Evolutionary conservation across 768 basidiomycete species (phyloP).

Genomic region (Dendrothele bispora): DNA sequence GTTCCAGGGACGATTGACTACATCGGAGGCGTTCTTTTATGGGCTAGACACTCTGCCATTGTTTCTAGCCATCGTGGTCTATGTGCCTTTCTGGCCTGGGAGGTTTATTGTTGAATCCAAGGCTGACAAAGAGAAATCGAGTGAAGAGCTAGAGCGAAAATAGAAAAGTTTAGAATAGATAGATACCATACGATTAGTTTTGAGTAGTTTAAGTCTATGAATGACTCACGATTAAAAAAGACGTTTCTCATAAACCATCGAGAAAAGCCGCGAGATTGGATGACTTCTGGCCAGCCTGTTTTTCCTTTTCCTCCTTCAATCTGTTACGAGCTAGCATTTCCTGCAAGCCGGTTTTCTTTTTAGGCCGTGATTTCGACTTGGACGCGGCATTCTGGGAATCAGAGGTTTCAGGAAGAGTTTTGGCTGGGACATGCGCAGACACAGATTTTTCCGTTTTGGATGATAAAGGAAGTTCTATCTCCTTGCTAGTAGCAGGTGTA

Average conservation of each 20-base stretch:
- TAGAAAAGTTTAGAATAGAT: background rate
- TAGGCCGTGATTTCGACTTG: constrained; percentile 36
- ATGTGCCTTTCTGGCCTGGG: constrained; percentile 67
- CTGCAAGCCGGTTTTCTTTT: constrained; percentile 59
- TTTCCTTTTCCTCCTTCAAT: constrained; percentile 41
- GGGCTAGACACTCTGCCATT: constrained; percentile 67
- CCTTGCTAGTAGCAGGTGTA: constrained; percentile 3
- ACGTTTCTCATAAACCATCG: constrained; percentile 10
- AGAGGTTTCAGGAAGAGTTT: background rate
- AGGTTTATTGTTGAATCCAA: constrained; percentile 37
- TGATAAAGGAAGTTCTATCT: background rate
- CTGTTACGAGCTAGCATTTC: constrained; percentile 62
- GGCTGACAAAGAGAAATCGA: constrained; percentile 2
- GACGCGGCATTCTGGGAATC: background rate
- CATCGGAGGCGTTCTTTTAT: constrained; percentile 64
- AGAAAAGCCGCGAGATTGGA: constrained; percentile 52
- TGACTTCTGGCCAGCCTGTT: constrained; percentile 31
- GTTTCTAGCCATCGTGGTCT: constrained; percentile 56
- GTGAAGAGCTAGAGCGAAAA: constrained; percentile 11
- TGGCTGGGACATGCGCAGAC: background rate
- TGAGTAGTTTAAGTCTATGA: background rate
- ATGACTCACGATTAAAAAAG: too few species aligned
- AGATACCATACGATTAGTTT: background rate
- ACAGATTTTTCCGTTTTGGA: background rate
- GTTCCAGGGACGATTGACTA: constrained; percentile 55